phyloP scores from a whole-genome alignment of 148 eudicot species.

The Vaccinium myrtillus region DNA sequence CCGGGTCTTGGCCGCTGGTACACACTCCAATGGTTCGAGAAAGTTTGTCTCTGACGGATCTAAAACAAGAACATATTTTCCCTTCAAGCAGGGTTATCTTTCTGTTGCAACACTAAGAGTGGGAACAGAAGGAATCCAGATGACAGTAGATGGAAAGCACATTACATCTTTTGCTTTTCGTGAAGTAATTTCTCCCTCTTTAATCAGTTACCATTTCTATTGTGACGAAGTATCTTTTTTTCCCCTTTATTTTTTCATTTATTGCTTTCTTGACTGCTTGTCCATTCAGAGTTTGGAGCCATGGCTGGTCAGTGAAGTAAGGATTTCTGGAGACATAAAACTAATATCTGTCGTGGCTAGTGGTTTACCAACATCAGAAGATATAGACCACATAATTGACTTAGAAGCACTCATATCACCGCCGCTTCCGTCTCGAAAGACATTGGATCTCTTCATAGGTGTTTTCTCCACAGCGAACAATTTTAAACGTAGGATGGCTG shows the following conservation, averaged over 20 bases:
- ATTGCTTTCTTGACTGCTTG: constrained; percentile 1
- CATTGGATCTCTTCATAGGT: constrained; percentile 72
- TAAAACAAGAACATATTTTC: constrained; percentile 63
- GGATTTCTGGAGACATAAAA: constrained; percentile 80
- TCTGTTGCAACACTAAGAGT: constrained; percentile 93
- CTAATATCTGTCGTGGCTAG: constrained; percentile 78
- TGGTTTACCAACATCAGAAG: constrained; percentile 93
- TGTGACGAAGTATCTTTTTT: background rate
- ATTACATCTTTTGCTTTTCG: constrained; percentile 85
- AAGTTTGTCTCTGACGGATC: constrained; percentile 42
- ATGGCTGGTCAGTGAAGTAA: constrained; percentile 88
- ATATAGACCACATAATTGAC: constrained; percentile 78
- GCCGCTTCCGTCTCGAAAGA: constrained; percentile 44
- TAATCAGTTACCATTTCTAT: background rate
- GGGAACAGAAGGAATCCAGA: constrained; percentile 90
- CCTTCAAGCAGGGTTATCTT: constrained; percentile 84
- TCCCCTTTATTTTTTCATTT: background rate
- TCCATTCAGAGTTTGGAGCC: constrained; percentile 80
- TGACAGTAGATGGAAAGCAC: constrained; percentile 98
- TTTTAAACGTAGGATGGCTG: constrained; percentile 96
- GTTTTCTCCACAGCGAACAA: constrained; percentile 96
- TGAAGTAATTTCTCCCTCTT: constrained; percentile 47
- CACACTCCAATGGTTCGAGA: constrained; percentile 39
- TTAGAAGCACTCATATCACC: constrained; percentile 74
- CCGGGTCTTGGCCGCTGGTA: constrained; percentile 30